Evolutionary conservation across 257 asterid genomes (phyloP).

Genomic region (Nicotiana benthamiana): DNA sequence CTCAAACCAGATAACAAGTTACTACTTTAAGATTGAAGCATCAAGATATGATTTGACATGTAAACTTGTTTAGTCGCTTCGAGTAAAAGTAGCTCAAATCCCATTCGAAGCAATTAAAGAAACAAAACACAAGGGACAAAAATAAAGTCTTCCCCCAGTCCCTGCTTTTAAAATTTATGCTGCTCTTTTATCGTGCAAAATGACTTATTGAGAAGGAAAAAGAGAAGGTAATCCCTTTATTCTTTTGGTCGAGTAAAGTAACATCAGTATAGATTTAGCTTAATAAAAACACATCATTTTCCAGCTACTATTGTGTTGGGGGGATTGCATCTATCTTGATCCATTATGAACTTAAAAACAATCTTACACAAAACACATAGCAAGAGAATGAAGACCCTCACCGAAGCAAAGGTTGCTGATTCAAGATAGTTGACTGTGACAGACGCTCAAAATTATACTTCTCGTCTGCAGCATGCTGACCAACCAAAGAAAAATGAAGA

Average conservation of each 20-base stretch:
- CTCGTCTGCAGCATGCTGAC: constrained; percentile 99
- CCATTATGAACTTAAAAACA: background rate
- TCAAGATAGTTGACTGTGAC: constrained; percentile 74
- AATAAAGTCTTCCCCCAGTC: background rate
- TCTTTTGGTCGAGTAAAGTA: background rate
- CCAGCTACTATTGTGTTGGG: background rate
- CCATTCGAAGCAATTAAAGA: background rate
- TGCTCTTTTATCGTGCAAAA: background rate
- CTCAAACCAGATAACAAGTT: background rate
- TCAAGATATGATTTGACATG: background rate
- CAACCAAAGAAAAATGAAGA: background rate
- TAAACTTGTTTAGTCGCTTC: background rate
- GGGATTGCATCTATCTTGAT: background rate
- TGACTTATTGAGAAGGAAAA: background rate
- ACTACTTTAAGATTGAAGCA: background rate
- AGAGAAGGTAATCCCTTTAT: background rate
- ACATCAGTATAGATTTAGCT: background rate
- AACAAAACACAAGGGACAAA: background rate
- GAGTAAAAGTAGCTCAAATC: background rate
- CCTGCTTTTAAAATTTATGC: background rate
- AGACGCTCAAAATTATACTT: constrained; percentile 81
- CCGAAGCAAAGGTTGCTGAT: constrained; percentile 96
- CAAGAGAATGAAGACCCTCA: constrained; percentile 23
- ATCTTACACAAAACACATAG: background rate
- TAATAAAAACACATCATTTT: background rate